Evolutionary conservation across 1,284 basidiomycete genomes (phyloP), one percentile per base, ranked within the genome.

Genomic region (Sphagnurus paluster): DNA sequence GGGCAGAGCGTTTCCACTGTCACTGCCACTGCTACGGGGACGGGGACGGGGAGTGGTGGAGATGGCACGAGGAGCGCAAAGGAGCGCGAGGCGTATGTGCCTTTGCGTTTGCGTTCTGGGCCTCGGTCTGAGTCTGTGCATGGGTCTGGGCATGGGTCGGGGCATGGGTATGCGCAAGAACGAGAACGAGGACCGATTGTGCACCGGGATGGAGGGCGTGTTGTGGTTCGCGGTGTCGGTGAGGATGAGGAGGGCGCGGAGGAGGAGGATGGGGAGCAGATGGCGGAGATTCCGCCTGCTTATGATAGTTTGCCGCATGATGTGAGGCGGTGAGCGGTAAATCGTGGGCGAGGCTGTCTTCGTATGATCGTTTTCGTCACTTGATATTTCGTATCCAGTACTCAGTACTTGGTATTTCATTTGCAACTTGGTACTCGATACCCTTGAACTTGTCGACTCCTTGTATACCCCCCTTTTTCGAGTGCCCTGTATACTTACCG

Each of bases 211-310:
- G 64, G 59, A 21, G 64, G 64, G 14, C 42, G 64, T 24, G 51
- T 64, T 32, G 52, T 50, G 14, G 46, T 57, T 35, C 7, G 7
- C 7, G 26, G 49, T 23, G 13, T n/a, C n/a, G n/a, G n/a, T n/a
- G n/a, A n/a, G n/a, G n/a, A n/a, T n/a, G n/a, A n/a, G n/a, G n/a
- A n/a, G n/a, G n/a, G 25, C 4, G 52, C 32, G 34, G 52, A 33
- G 30, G 48, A 43, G 19, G 46, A 49, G 41, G 56, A 42, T 33
- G 56, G 42, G 44, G 56, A 54, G 49, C 44, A 47, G 50, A 41
- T 44, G 45, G 44, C 29, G 36, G 66, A 68, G 58, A 68, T 68
- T 37, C 66, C 66, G 42, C 66, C 66, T 34, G 62, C 63, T 8
- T 68, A 68, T 56, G 64, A 66, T 48, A 66, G 64, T 54, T 54